phyloP scores from a whole-genome alignment of 1,284 basidiomycete species.

The Malassezia dermatis region DNA sequence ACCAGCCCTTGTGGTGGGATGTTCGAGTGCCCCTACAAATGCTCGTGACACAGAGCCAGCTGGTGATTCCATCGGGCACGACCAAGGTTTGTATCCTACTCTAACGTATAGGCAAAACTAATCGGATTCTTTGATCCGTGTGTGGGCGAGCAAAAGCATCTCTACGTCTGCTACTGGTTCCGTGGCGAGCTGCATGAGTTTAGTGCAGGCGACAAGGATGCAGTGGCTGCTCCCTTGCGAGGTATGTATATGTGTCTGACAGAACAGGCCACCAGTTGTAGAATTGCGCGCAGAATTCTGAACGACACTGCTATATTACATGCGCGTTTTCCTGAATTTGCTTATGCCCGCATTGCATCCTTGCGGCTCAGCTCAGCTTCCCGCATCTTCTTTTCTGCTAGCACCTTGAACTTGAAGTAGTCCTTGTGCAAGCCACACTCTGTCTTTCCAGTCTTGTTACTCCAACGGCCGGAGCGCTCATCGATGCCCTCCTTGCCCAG shows the following conservation, averaged over 20 bases:
- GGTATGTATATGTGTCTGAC: not conserved
- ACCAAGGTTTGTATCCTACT: constrained; percentile 49
- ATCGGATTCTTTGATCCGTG: constrained; percentile 68
- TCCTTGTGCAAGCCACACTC: constrained; percentile 78
- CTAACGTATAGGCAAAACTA: constrained; percentile 54
- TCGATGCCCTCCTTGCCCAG: constrained; percentile 55
- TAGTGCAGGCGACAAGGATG: constrained; percentile 61
- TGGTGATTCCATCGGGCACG: constrained; percentile 66
- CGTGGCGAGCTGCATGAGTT: constrained; percentile 63
- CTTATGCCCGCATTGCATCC: constrained; percentile 20
- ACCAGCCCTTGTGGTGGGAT: constrained; percentile 55
- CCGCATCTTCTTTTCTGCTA: constrained; percentile 38
- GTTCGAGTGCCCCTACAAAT: constrained; percentile 72
- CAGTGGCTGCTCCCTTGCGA: constrained; percentile 63
- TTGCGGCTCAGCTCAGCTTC: constrained; percentile 37
- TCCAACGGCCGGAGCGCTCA: constrained; percentile 86
- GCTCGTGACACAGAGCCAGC: constrained; percentile 64
- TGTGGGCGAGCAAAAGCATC: constrained; percentile 58
- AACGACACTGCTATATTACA: not conserved
- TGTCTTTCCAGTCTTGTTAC: constrained; percentile 71
- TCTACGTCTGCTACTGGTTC: constrained; percentile 67
- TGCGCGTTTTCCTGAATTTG: not conserved
- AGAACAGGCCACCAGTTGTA: not conserved
- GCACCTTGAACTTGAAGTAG: constrained; percentile 43
- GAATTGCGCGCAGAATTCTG: not conserved